Conservation (phyloP, 1,139 yeast genomes). For the Torulaspora pretoriensis region DNA sequence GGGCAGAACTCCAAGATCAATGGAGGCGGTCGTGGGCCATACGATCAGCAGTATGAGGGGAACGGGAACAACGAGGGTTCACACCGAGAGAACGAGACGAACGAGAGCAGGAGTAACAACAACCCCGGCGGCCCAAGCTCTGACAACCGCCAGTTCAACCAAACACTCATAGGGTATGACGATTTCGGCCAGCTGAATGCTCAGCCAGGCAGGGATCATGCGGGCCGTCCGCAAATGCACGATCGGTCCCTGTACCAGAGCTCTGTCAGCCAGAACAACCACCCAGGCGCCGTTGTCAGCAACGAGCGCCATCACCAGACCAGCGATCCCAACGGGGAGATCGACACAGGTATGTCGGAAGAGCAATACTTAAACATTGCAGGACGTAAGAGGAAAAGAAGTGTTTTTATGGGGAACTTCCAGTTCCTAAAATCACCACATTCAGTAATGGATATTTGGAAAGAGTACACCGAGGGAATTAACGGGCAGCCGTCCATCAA, state of each 20-base stretch:
- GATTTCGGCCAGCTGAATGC: conserved; percentile 10
- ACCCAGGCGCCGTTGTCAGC: neutral
- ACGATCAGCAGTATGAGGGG: conserved; percentile 4
- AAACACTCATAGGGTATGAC: conserved; percentile 9
- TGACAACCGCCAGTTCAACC: conserved; percentile 6
- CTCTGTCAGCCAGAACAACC: neutral
- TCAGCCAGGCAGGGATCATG: neutral
- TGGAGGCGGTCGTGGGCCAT: conserved; percentile 3
- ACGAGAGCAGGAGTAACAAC: neutral
- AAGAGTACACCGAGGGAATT: conserved; percentile 40
- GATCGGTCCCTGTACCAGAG: conserved; percentile 1
- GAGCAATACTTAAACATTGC: conserved; percentile 18
- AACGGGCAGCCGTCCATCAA: conserved; percentile 40
- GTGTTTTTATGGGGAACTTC: conserved; percentile 35
- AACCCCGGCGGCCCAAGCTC: neutral
- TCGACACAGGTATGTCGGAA: conserved; percentile 13
- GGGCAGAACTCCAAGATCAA: neutral
- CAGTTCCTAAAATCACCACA: conserved; percentile 41
- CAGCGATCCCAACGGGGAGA: conserved; percentile 2
- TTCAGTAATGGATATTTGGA: conserved; percentile 41
- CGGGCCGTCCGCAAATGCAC: neutral
- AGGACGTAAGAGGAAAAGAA: conserved; percentile 29
- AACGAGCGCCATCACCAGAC: conserved; percentile 3
- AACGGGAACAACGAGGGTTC: conserved; percentile 1
- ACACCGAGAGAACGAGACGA: neutral